Evolutionary conservation across 2,329 filamentous ascomycete species (phyloP).

Genomic region (Cephalotrichum gorgonifer): DNA sequence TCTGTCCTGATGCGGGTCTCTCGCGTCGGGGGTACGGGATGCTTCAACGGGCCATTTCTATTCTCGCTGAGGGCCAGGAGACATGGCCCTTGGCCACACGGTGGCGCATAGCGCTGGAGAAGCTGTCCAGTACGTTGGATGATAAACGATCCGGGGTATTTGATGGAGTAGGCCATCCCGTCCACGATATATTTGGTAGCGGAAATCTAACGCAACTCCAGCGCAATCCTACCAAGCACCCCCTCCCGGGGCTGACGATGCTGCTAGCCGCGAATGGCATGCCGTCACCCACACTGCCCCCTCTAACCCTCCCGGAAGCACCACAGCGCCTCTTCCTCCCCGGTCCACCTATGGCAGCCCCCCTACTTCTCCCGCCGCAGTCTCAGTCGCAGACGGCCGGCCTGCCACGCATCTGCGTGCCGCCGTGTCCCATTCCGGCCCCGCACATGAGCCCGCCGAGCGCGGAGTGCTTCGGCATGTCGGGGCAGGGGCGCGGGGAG

Average conservation of each 20-base stretch:
- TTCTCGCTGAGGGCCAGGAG: conserved; percentile 36
- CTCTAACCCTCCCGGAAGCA: background rate
- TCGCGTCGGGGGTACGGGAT: conserved; percentile 31
- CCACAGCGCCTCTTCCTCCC: background rate
- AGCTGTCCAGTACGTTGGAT: conserved; percentile 23
- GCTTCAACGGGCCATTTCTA: conserved; percentile 31
- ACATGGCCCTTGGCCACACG: conserved; percentile 43
- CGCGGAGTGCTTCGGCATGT: too few relatives aligned
- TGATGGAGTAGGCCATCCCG: background rate
- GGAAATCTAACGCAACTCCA: background rate
- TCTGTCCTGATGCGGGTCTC: conserved; percentile 29
- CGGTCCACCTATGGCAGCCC: too few relatives aligned
- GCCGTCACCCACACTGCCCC: background rate
- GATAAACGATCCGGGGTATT: background rate
- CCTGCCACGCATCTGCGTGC: background rate
- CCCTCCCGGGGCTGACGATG: background rate
- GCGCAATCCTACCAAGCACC: background rate
- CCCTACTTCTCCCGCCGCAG: background rate
- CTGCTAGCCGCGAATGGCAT: background rate
- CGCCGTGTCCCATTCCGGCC: background rate
- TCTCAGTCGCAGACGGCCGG: background rate
- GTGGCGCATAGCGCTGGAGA: conserved; percentile 39
- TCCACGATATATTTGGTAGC: background rate
- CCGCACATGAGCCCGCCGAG: background rate
- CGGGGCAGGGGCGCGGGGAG: too few relatives aligned